phyloP scores from a whole-genome alignment of 148 eudicot genomes.

The Vaccinium corymbosum region DNA sequence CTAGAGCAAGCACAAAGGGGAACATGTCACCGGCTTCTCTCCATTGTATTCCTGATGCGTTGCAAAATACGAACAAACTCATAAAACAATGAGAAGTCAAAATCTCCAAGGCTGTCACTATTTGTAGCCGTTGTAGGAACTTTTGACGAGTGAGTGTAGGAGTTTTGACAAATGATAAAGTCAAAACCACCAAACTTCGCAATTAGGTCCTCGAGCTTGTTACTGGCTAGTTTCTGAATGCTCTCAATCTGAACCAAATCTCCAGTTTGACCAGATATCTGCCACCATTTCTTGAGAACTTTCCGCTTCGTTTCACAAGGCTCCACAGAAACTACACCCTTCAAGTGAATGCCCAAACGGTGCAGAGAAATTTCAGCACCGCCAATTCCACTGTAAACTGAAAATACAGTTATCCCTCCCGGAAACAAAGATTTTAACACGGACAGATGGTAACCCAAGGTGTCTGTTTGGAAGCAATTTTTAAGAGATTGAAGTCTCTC shows the following conservation, averaged over 20 bases:
- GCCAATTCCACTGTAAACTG: constrained; percentile 77
- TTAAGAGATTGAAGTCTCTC: constrained; percentile 67
- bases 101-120: constrained; percentile 29
- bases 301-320: constrained; percentile 56
- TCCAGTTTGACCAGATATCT: constrained; percentile 57
- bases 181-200: constrained; percentile 68
- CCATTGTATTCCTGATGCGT: constrained; percentile 51
- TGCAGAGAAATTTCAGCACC: constrained; percentile 78
- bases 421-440: constrained; percentile 58
- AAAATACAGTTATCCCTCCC: constrained; percentile 57
- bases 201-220: constrained; percentile 47
- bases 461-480: constrained; percentile 73
- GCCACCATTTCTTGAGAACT: constrained; percentile 80
- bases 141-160: constrained; percentile 44
- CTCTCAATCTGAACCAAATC: constrained; percentile 74
- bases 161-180: constrained; percentile 70
- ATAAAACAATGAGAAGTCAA: constrained; percentile 64
- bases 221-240: constrained; percentile 58
- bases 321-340: constrained; percentile 75
- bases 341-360: constrained; percentile 71
- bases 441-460: constrained; percentile 76
- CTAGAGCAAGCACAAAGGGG: not conserved
- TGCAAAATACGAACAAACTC: constrained; percentile 86
- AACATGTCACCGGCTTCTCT: constrained; percentile 26
- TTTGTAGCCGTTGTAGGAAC: constrained; percentile 23